These are phyloP conservation scores for Eucalyptus coolabah DNA, from an alignment of 345 rosid species.

Conservation along the genomic window DNA sequence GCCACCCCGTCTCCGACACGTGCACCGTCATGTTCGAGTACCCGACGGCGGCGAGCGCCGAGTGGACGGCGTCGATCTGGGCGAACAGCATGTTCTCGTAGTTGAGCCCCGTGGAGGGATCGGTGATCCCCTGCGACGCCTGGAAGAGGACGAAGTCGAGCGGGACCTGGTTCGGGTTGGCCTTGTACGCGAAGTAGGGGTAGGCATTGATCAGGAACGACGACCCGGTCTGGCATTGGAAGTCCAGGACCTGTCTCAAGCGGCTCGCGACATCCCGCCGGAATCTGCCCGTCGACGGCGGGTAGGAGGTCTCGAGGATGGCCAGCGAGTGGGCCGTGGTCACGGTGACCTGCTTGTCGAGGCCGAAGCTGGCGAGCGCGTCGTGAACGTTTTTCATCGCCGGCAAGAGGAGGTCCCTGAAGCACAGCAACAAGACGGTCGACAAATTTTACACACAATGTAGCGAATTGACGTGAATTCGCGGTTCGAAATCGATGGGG, in stretches of 20 bases:
- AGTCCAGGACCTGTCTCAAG: conserved; percentile 8
- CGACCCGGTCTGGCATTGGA: conserved; percentile 20
- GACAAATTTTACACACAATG: neutral
- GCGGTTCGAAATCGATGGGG: neutral
- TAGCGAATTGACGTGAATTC: neutral
- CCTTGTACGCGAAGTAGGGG: conserved; percentile 37
- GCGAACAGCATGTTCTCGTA: conserved; percentile 43
- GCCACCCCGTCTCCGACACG: conserved; percentile 51
- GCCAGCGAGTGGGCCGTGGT: conserved; percentile 34
- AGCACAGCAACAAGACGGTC: neutral
- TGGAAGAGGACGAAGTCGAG: conserved; percentile 35
- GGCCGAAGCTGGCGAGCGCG: conserved; percentile 14
- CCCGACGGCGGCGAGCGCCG: conserved; percentile 21
- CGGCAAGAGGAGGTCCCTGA: conserved; percentile 8
- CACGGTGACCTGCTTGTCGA: conserved; percentile 24
- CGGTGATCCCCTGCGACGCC: conserved; percentile 21
- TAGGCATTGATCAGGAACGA: conserved; percentile 38
- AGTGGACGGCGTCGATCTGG: conserved; percentile 34
- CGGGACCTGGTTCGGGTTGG: conserved; percentile 15
- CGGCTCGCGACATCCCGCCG: conserved; percentile 18
- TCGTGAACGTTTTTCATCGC: conserved; percentile 26
- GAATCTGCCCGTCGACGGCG: conserved; percentile 33
- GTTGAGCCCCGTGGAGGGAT: conserved; percentile 16
- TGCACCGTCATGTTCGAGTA: conserved; percentile 21
- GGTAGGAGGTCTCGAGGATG: conserved; percentile 31